Evolutionary conservation across 352 stramenopile species (phyloP).

Genomic region (Pythium biforme): DNA sequence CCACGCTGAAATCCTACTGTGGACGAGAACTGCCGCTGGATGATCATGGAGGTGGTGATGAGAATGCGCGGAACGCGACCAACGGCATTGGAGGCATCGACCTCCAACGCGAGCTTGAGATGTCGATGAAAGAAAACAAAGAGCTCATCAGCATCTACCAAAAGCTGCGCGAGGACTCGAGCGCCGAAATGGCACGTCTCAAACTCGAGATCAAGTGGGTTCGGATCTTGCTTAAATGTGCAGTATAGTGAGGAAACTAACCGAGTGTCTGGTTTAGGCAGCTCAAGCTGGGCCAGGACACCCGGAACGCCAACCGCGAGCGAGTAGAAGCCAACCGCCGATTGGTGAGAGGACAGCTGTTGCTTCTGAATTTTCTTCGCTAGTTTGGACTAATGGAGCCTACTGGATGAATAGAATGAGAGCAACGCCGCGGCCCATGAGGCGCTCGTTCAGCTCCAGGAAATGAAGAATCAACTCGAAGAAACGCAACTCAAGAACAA

Average conservation of each 20-base stretch:
- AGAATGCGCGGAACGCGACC: constrained; percentile 8
- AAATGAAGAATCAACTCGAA: constrained; percentile 58
- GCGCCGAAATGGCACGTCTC: constrained; percentile 43
- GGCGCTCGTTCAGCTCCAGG: constrained; percentile 52
- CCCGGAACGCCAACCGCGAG: constrained; percentile 7
- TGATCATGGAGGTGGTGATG: constrained; percentile 19
- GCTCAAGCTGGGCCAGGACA: constrained; percentile 18
- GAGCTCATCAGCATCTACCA: constrained; percentile 74
- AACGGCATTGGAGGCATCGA: constrained; percentile 29
- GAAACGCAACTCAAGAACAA: constrained; percentile 75
- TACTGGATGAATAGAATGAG: constrained; percentile 36
- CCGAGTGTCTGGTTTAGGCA: constrained; percentile 8
- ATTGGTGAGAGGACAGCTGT: constrained; percentile 20
- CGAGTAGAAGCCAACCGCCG: constrained; percentile 15
- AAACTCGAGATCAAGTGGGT: constrained; percentile 56
- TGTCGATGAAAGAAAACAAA: constrained; percentile 70
- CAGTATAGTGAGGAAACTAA: neutral
- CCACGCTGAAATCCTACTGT: constrained; percentile 60
- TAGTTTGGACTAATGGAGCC: neutral
- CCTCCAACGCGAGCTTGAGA: constrained; percentile 48
- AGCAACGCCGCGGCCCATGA: constrained; percentile 52
- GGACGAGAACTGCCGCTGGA: constrained; percentile 9
- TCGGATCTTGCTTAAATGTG: too few species aligned
- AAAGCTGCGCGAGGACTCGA: constrained; percentile 59
- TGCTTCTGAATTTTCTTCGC: too few species aligned